Conservation (phyloP, 2,329 filamentous ascomycete genomes). For the Fusarium fracticaudum region DNA sequence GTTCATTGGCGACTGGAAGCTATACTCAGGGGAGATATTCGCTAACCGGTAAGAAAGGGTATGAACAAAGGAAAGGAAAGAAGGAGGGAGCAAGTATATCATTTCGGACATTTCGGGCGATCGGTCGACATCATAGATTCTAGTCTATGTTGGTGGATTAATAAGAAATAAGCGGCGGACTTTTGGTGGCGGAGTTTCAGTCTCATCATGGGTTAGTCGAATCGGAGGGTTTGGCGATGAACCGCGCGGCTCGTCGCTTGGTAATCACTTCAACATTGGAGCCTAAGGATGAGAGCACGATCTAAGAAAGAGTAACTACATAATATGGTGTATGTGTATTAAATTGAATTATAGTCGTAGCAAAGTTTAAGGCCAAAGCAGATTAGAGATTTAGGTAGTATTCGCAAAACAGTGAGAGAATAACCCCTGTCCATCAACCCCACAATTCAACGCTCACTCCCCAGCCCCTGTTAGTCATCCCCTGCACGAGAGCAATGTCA, state of each 20-base stretch:
- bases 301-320: fast-evolving
- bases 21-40: neutral
- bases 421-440: neutral
- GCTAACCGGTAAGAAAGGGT: neutral
- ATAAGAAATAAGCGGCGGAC: slow-evolving; percentile 12
- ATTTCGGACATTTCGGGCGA: slow-evolving; percentile 20
- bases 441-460: neutral
- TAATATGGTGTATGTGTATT: neutral
- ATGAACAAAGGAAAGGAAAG: neutral
- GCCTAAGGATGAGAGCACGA: fast-evolving
- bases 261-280: neutral
- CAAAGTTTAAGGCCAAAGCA: neutral
- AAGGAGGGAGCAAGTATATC: neutral
- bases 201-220: neutral
- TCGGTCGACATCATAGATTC: slow-evolving; percentile 24
- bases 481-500: neutral
- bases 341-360: neutral
- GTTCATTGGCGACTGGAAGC: neutral
- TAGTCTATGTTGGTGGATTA: slow-evolving; percentile 9
- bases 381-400: neutral
- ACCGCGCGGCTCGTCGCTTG: slow-evolving; percentile 1
- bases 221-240: slow-evolving; percentile 8
- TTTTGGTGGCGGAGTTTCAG: slow-evolving; percentile 17
- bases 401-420: neutral
- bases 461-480: neutral